Evolutionary conservation across 2,329 filamentous ascomycete species (phyloP), one percentile per base, ranked within the genome.

Genomic region (Phyllachora maydis): DNA sequence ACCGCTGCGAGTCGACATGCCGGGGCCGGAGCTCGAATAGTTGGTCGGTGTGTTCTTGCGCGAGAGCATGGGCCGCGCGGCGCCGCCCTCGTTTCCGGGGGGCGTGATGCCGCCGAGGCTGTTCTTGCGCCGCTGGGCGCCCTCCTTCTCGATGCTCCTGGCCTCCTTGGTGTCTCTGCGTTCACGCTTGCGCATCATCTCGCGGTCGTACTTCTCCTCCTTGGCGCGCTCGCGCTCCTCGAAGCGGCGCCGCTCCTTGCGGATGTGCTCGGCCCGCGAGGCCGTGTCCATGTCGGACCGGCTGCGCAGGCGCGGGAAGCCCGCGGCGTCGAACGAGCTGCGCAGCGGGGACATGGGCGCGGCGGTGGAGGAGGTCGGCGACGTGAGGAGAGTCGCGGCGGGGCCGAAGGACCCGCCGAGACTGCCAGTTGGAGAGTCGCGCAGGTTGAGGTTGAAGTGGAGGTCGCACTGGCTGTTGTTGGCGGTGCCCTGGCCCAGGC

Each of bases 161-260:
- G 61, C 60, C 29, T 65, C 62, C 36, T 59, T 66, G 35, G 49
- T 54, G 26, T 64, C 58, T n/a, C 54, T 54, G 22, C 64, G 63
- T 38, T 70, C 65, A 17, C 59, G 54, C 29, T 60, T 65, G 31
- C 53, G 54, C 27, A 60, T 52, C 46, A 67, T 56, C 33, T 68
- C 61, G 8, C 58, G 57, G 10, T 59, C 64, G 23, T 64, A 63
- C 36, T 68, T 70, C 37, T 69, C 65, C 17, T 69, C 59, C 43
- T 72, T 71, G 25, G 49, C 49, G 10, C 52, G 52, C 40, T 73
- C 65, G 38, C 61, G 65, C 37, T 66, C 59, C 37, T 68, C 56
- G 30, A 71, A 72, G 36, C 63, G 66, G 34, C 62, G 61, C 25
- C 67, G 64, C 4, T 65, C 66, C 35, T 61, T 58, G 21, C 61